These are phyloP conservation scores for Beta macrorhiza DNA, from an alignment of 179 eudicot species.

Conservation along the genomic window DNA sequence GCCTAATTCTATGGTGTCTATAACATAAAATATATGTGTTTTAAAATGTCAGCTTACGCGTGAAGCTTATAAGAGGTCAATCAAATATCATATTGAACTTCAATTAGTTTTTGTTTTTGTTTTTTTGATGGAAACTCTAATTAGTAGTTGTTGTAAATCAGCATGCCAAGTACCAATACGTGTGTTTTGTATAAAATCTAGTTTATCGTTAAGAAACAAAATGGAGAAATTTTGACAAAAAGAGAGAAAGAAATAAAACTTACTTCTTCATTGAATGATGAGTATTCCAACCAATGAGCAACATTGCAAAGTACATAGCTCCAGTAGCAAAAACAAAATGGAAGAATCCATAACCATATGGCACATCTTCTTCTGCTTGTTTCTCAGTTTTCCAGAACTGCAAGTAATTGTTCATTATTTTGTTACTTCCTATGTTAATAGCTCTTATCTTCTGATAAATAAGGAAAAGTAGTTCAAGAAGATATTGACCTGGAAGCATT, in stretches of 20 bases:
- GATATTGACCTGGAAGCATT: slow-evolving; percentile 72
- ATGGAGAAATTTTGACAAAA: neutral
- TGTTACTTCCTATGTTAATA: neutral
- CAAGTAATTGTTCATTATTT: slow-evolving; percentile 6
- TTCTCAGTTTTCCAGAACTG: slow-evolving; percentile 62
- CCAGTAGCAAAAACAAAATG: slow-evolving; percentile 88
- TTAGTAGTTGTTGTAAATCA: neutral
- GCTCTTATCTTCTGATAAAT: neutral
- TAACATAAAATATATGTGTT: too few relatives aligned
- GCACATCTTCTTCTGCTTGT: slow-evolving; percentile 61
- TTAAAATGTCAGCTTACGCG: too few relatives aligned
- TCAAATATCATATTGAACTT: neutral
- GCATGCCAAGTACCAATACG: too few relatives aligned
- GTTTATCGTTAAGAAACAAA: neutral
- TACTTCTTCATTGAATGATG: slow-evolving; percentile 74
- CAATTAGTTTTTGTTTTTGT: too few relatives aligned
- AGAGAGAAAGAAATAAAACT: slow-evolving; percentile 10
- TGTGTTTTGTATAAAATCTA: too few relatives aligned
- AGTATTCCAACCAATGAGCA: slow-evolving; percentile 77
- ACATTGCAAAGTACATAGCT: slow-evolving; percentile 87
- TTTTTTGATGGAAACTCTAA: neutral
- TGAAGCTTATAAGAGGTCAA: neutral
- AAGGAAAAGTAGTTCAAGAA: neutral
- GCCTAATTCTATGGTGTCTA: too few relatives aligned
- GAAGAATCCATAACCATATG: slow-evolving; percentile 85